These are phyloP conservation scores for Eucalyptus guilfoylei DNA, from an alignment of 345 rosid species.

Conservation along the genomic window DNA sequence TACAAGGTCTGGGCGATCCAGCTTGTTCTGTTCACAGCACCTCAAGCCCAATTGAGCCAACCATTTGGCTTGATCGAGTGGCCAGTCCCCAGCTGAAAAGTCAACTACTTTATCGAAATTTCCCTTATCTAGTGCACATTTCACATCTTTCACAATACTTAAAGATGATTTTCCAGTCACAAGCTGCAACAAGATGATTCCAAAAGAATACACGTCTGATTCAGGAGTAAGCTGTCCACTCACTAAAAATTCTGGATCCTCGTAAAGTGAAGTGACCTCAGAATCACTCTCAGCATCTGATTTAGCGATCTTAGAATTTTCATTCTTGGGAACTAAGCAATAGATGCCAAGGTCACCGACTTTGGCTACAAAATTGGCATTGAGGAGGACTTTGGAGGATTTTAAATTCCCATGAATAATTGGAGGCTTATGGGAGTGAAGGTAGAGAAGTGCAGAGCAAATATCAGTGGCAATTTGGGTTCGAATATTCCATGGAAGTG, in stretches of 20 bases:
- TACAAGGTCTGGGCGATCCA: constrained; percentile 43
- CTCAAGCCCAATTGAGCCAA: constrained; percentile 56
- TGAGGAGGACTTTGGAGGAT: constrained; percentile 76
- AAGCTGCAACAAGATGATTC: constrained; percentile 68
- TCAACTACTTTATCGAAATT: constrained; percentile 51
- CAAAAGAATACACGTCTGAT: constrained; percentile 71
- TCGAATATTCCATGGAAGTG: constrained; percentile 65
- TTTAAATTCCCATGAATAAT: constrained; percentile 73
- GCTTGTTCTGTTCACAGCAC: constrained; percentile 43
- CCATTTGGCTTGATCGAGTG: constrained; percentile 32
- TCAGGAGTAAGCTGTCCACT: constrained; percentile 34
- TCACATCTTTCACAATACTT: constrained; percentile 39
- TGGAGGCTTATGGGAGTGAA: constrained; percentile 71
- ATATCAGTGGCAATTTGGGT: constrained; percentile 53
- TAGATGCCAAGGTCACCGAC: constrained; percentile 56
- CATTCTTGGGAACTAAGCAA: constrained; percentile 27
- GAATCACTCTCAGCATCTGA: background rate
- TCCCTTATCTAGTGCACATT: constrained; percentile 52
- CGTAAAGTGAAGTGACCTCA: constrained; percentile 5
- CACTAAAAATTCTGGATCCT: constrained; percentile 46
- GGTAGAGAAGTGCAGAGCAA: constrained; percentile 79
- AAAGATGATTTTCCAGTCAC: constrained; percentile 53
- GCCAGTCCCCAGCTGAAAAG: constrained; percentile 73
- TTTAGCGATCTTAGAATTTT: background rate
- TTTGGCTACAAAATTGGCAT: constrained; percentile 55